These are phyloP conservation scores for Lodderomyces pseudojiufengensis DNA, from an alignment of 1,139 yeast genomes.

Conservation along the genomic window DNA sequence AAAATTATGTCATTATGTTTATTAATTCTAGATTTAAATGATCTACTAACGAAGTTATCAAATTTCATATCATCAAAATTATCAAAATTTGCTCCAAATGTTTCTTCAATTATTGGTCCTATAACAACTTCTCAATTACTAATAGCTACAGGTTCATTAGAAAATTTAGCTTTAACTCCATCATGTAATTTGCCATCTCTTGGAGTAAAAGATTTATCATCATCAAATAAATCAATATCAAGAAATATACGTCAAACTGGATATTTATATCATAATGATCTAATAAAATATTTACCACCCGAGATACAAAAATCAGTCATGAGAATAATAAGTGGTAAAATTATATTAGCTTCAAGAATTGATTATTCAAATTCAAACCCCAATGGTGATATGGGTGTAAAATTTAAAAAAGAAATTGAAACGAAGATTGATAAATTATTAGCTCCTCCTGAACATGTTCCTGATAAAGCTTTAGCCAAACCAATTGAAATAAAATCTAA, in stretches of 20 bases:
- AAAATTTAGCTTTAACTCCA: constrained; percentile 68
- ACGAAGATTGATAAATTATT: constrained; percentile 66
- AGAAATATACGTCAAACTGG: constrained; percentile 62
- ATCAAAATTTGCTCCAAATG: constrained; percentile 71
- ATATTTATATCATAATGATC: constrained; percentile 49
- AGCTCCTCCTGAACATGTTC: constrained; percentile 71
- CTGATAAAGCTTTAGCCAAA: constrained; percentile 73
- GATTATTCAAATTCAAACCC: constrained; percentile 50
- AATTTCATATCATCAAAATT: constrained; percentile 56
- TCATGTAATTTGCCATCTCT: constrained; percentile 80
- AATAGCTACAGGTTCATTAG: constrained; percentile 67
- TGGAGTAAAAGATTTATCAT: constrained; percentile 59
- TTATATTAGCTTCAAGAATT: constrained; percentile 78
- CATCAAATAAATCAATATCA: constrained; percentile 20
- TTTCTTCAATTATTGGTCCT: constrained; percentile 69
- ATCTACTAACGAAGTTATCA: constrained; percentile 43
- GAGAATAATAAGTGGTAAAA: constrained; percentile 76
- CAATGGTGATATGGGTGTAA: constrained; percentile 55
- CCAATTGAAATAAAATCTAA: constrained; percentile 79
- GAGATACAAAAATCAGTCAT: constrained; percentile 66
- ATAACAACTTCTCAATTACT: constrained; percentile 71
- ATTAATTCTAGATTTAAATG: constrained; percentile 44
- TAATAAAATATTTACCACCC: constrained; percentile 53
- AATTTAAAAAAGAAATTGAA: constrained; percentile 57
- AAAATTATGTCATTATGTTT: constrained; percentile 45